Evolutionary conservation across 2,329 filamentous ascomycete genomes (phyloP), one percentile per base, ranked within the genome.

Genomic region (Botryotinia calthae): DNA sequence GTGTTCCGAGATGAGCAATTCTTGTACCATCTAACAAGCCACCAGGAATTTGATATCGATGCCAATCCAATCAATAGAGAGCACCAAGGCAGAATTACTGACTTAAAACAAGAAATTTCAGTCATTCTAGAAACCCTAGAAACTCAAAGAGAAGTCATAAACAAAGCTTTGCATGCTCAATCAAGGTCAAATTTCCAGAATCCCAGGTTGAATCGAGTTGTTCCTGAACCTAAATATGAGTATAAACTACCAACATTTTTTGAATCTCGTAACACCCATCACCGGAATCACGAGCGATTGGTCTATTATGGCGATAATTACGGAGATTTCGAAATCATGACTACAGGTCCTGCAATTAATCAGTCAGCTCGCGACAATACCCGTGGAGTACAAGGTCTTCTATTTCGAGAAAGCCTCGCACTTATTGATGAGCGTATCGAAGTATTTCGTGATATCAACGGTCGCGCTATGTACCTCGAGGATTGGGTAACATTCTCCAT

Each of bases 71-170:
- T 78, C 14, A 74, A 76, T 48, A 72, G 76, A 40, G 73, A 70
- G 28, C 76, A 78, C 56, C 76, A 77, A 73, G 74, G 76, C 46
- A 67, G 70, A 67, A 74, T 78, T 40, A 72, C 73, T 22, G 75
- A 63, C 22, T 59, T 78, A 20, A 76, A 76, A 44, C 76, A 78
- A 69, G 76, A 78, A 54, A 76, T 77, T 42, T 74, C 74, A 22
- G 73, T 76, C 22, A 75, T 77, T 37, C 66, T 58, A 1, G 75
- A 76, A 44, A 78, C 76, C 10, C 63, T 78, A n/a, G 64, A 74
- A 42, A 65, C 54, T 10, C 76, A 78, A 48, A 65, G 70, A 37
- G 48, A 61, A 63, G 46, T 77, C 4, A 64, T 76, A 22, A 5
- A 46, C 14, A 56, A 70, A 22, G 58, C 68, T 31, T 44, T 40